Evolutionary conservation across 2,329 filamentous ascomycete genomes (phyloP).

Genomic region (Diplocarpon mali): DNA sequence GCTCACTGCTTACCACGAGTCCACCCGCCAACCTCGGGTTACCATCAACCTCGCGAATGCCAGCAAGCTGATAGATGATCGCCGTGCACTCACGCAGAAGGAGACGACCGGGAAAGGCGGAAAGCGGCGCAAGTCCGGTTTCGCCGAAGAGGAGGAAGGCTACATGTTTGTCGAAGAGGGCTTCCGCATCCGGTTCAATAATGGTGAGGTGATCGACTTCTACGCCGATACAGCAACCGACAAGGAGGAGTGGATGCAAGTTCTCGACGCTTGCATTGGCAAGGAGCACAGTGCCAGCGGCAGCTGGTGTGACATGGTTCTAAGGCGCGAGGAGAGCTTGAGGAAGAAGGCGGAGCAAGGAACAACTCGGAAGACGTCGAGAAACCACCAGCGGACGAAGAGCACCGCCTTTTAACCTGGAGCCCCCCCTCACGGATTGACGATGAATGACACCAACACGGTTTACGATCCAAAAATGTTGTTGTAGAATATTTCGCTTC

Average conservation of each 20-base stretch:
- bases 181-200: slow-evolving; percentile 96
- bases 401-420: slow-evolving; percentile 20
- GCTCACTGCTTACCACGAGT: slow-evolving; percentile 91
- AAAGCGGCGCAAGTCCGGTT: slow-evolving; percentile 80
- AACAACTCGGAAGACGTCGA: slow-evolving; percentile 15
- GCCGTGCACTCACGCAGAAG: slow-evolving; percentile 69
- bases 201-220: slow-evolving; percentile 62
- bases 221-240: slow-evolving; percentile 82
- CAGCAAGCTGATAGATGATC: slow-evolving; percentile 86
- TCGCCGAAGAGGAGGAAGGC: slow-evolving; percentile 95
- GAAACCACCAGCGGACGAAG: slow-evolving; percentile 25
- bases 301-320: slow-evolving; percentile 58
- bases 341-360: slow-evolving; percentile 17
- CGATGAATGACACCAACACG: slow-evolving; percentile 14
- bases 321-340: slow-evolving; percentile 44
- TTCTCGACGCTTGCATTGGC: slow-evolving; percentile 59
- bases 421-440: slow-evolving; percentile 4
- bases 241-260: slow-evolving; percentile 92
- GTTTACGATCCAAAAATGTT: slow-evolving; percentile 8
- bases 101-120: slow-evolving; percentile 68
- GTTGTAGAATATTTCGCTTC: slow-evolving; percentile 5
- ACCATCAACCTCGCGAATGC: slow-evolving; percentile 96
- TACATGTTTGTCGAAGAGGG: slow-evolving; percentile 99
- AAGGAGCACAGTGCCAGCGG: slow-evolving; percentile 39
- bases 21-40: slow-evolving; percentile 85